A percentile compares a stretch with the other conserved stretches of the same genome.
Conservation (phyloP, 371 early-diverging fungal species). For the Mortierella sp. region DNA sequence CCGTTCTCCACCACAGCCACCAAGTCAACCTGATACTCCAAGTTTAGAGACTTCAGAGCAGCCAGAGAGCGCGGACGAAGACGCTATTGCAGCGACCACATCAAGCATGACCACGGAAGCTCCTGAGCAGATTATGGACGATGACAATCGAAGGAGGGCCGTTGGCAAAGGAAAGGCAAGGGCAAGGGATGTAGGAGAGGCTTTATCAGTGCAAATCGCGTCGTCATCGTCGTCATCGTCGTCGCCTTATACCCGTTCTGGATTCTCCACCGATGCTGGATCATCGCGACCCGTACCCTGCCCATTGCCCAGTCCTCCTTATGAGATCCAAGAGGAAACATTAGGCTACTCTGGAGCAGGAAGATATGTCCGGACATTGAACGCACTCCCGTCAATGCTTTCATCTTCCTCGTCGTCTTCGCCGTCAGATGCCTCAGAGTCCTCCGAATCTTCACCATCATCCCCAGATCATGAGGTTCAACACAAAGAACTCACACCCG, state of each 20-base stretch:
- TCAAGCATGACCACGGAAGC: no score
- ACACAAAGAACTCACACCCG: no score
- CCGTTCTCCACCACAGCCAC: neutral
- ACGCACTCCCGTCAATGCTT: neutral
- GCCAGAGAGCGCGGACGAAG: no score
- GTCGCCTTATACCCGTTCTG: no score
- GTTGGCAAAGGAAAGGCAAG: neutral
- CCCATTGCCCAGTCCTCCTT: conserved; percentile 13
- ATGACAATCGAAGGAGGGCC: neutral
- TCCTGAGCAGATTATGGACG: no score
- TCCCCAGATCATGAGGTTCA: no score
- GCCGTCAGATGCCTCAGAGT: neutral
- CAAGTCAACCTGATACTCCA: no score
- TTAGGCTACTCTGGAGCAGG: neutral
- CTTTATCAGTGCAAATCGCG: neutral
- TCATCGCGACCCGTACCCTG: conserved; percentile 6
- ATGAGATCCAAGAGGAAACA: conserved; percentile 11
- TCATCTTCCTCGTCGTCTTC: conserved; percentile 1
- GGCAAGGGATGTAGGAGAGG: neutral
- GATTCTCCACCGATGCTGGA: neutral
- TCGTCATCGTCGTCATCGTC: neutral
- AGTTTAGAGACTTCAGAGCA: no score
- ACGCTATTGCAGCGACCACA: no score
- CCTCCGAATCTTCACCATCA: neutral
- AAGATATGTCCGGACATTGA: neutral